Evolutionary conservation across 305 asterid genomes (phyloP), one percentile per base, ranked within the genome.

Genomic region (Striga hermonthica): DNA sequence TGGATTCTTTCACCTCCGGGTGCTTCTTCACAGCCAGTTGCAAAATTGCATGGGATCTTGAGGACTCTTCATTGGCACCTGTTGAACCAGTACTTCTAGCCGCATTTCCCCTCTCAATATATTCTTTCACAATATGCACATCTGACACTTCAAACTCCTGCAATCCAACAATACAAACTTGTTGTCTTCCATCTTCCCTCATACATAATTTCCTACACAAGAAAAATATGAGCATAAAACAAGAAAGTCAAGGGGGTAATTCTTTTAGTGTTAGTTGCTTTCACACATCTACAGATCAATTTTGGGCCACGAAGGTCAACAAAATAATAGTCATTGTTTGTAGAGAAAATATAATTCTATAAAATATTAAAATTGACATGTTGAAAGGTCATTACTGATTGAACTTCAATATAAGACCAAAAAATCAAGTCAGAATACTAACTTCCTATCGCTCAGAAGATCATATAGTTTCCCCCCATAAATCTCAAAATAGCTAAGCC

Each of bases 101-200:
- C 41, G 93, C 84, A 77, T 86, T 94, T 70, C 98, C 99, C 77
- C 76, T 89, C 86, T 91, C 99, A 75, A 94, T 94, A 66, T 76
- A 88, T 74, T 94, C 99, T 81, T 89, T 94, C 63, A 94, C 99
- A 74, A 89, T 81, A 71, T 84, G 90, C 70, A 94, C 99, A 81
- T 94, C 98, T 52, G 88, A 86, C 54, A 94, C 99, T 94, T 91
- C 98, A 77, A 91, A 94, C 80, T 94, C 99, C 80, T 94, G 99
- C 76, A 94, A 74, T 59, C 99, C 99, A 57, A 94, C 98, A 70
- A 94, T 94, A 82, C 99, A 94, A 75, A 94, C 99, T 82, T 94
- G 96, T 71, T 94, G 94, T 62, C 92, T 88, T 52, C 97, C 99
- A 72, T 94, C 97, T 81, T 90, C 97, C 81, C 99, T 83, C 97